Conservation (phyloP, 75 land plant genomes). For the Cupressus sempervirens region DNA sequence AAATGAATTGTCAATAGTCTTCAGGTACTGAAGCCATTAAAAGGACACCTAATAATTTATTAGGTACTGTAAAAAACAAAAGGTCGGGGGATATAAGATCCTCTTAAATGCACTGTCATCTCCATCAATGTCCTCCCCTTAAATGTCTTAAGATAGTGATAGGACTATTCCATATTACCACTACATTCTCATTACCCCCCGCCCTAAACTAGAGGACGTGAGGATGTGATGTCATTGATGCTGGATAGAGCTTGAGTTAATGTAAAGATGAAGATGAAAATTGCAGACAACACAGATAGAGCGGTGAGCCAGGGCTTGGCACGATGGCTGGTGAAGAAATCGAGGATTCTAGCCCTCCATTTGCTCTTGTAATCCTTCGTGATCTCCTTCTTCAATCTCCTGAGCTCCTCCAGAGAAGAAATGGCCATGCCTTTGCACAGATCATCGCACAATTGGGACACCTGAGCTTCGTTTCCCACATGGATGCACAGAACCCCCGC, state of each 20-base stretch:
- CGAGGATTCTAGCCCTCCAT: not conserved
- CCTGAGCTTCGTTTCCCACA: not conserved
- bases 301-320: not conserved
- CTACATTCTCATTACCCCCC: too few species aligned
- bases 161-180: too few species aligned
- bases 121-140: too few species aligned
- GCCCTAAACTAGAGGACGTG: too few species aligned
- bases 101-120: too few species aligned
- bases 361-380: not conserved
- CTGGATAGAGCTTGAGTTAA: not conserved
- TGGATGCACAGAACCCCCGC: not conserved
- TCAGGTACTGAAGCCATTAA: too few species aligned
- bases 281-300: not conserved
- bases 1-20: too few species aligned
- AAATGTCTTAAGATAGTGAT: too few species aligned
- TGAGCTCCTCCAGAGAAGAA: not conserved
- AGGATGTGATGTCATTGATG: not conserved
- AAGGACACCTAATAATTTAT: too few species aligned
- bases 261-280: not conserved
- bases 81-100: too few species aligned
- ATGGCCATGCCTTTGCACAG: not conserved
- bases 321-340: not conserved
- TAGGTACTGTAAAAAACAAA: too few species aligned
- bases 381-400: not conserved
- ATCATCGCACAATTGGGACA: not conserved